Evolutionary conservation across 2,329 filamentous ascomycete species (phyloP).

Genomic region (Colletotrichum zoysiae): DNA sequence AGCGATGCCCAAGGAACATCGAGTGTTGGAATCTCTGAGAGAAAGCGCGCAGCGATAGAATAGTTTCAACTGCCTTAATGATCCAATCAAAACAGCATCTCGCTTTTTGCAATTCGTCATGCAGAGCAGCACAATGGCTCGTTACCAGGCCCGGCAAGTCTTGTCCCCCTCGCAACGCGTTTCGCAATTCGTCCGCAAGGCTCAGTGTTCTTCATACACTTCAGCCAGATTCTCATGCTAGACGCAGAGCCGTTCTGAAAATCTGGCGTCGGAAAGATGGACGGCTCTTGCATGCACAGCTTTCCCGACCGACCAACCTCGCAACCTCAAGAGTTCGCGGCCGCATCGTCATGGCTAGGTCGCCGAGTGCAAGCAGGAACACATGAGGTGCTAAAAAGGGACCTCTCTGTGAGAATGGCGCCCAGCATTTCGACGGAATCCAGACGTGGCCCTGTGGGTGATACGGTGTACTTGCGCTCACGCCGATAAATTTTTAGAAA

Average conservation of each 20-base stretch:
- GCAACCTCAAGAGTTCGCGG: constrained; percentile 77
- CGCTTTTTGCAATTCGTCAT: not conserved
- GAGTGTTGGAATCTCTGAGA: not conserved
- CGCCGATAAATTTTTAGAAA: constrained; percentile 56
- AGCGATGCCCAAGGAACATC: not conserved
- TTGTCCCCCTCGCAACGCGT: constrained; percentile 68
- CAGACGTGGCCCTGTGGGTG: constrained; percentile 10
- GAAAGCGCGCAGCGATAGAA: not conserved
- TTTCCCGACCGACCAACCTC: constrained; percentile 71
- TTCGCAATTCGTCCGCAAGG: constrained; percentile 71
- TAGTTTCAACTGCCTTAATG: no score
- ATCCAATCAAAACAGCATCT: no score
- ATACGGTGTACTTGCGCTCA: constrained; percentile 13
- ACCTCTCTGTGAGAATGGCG: constrained; percentile 79
- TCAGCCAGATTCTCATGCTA: constrained; percentile 9
- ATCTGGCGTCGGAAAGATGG: constrained; percentile 71
- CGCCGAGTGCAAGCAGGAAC: constrained; percentile 77
- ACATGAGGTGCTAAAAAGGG: constrained; percentile 74
- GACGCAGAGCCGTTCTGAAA: constrained; percentile 65
- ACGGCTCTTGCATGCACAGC: constrained; percentile 76
- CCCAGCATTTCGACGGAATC: constrained; percentile 80
- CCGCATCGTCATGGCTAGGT: constrained; percentile 74
- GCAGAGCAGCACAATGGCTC: constrained; percentile 65
- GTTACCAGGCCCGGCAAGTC: constrained; percentile 71
- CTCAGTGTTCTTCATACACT: constrained; percentile 43